phyloP scores from a whole-genome alignment of 495 filamentous ascomycete genomes.

The Aspergillus nidulans region DNA sequence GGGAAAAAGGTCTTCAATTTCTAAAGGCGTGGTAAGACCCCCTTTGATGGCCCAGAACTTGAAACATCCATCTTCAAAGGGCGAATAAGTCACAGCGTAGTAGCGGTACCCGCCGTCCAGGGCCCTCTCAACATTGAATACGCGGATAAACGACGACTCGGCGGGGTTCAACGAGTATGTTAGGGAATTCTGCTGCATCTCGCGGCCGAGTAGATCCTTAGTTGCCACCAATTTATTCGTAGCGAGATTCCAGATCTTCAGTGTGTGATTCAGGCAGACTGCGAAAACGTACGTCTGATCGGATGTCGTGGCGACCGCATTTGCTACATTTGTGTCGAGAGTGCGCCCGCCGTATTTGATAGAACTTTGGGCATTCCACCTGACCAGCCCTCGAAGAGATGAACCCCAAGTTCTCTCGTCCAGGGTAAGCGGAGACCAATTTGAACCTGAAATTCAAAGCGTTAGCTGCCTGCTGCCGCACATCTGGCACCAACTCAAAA shows the following conservation, averaged over 20 bases:
- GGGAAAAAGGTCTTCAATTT: conserved; percentile 67
- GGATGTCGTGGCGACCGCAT: conserved; percentile 59
- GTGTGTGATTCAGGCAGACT: conserved; percentile 76
- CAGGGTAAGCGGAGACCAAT: conserved; percentile 75
- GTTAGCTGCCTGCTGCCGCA: not conserved
- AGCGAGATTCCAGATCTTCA: conserved; percentile 80
- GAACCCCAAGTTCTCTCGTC: conserved; percentile 74
- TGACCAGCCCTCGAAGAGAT: conserved; percentile 65
- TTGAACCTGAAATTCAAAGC: conserved; percentile 37
- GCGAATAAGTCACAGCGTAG: conserved; percentile 79
- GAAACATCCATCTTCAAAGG: conserved; percentile 81
- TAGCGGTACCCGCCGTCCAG: conserved; percentile 59
- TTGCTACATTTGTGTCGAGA: conserved; percentile 60
- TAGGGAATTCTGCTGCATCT: conserved; percentile 51
- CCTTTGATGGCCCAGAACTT: conserved; percentile 86
- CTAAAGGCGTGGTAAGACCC: conserved; percentile 55
- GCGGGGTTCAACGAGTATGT: conserved; percentile 74
- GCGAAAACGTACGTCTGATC: conserved; percentile 73
- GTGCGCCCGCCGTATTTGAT: conserved; percentile 60
- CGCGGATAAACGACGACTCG: conserved; percentile 64
- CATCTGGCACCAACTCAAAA: not conserved
- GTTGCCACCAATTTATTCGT: conserved; percentile 67
- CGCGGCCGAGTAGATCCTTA: conserved; percentile 63
- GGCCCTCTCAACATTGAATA: conserved; percentile 55
- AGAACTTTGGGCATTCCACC: conserved; percentile 62